Evolutionary conservation across 2,329 filamentous ascomycete species (phyloP), one percentile per base, ranked within the genome.

Genomic region (Phyllosticta paracitricarpa): DNA sequence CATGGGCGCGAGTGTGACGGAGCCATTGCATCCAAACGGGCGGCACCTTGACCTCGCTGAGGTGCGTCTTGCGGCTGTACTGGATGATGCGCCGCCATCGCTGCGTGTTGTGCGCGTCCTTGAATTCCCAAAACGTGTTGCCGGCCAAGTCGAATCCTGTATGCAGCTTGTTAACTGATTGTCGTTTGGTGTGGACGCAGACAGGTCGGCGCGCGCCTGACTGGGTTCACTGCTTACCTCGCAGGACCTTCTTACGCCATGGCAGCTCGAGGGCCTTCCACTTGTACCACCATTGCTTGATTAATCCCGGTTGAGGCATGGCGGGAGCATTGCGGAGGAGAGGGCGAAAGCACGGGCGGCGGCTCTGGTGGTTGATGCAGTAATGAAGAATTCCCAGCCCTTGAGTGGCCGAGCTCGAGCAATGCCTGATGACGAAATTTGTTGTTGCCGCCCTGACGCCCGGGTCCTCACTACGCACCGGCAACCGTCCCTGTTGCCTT

Each of bases 1-100:
- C 75, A 17, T 81, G 75, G 58, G 73, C 67, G 54, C 84, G 82
- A 9, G 84, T 83, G 66, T 86, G 79, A 67, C 84, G 82, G 26
- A 87, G 81, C 84, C 84, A 87, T 74, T 87, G 84, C 68, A 85
- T 82, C 84, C 84, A 87, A 73, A 84, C 82, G 84, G 40, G 80
- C 40, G 40, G 78, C 51, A 87, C 79, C 66, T 85, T 77, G 51
- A 86, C 81, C 68, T 87, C 84, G 61, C 78, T 76, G 66, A 80
- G 80, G 68, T 85, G 82, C 8, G 78, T 79, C 64, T 75, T 74
- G 7, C 75, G 75, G 52, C 75, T 75, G 66, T 81, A 82, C 65
- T 82, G 78, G 61, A 85, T 82, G 19, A 86, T 86, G 30, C 84
- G 77, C 48, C 84, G 79, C 64, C 77, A 76, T 53, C 83, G 79